These are phyloP conservation scores for Graphiopsis chlorocephala DNA, from an alignment of 2,329 filamentous ascomycete species.

Conservation along the genomic window DNA sequence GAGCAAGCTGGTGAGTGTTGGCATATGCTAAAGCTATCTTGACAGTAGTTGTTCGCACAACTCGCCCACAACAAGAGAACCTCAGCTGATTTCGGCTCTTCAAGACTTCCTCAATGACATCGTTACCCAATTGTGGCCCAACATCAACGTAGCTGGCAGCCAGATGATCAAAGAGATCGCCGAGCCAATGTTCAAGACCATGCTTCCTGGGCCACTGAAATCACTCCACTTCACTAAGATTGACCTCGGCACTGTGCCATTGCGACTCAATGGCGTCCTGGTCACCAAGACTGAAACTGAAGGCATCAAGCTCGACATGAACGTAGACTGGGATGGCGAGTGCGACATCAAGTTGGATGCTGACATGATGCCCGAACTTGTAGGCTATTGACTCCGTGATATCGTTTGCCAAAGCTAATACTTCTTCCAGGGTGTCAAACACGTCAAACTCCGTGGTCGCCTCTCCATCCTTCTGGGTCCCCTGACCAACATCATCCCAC, in stretches of 20 bases:
- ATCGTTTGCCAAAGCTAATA: not conserved
- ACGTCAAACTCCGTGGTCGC: constrained; percentile 45
- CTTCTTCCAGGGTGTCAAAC: constrained; percentile 44
- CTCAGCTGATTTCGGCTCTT: constrained; percentile 2
- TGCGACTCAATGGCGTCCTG: constrained; percentile 43
- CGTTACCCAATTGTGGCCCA: constrained; percentile 49
- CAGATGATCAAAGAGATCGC: constrained; percentile 48
- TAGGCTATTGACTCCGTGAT: constrained; percentile 22
- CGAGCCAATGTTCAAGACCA: constrained; percentile 48
- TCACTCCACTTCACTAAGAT: constrained; percentile 47
- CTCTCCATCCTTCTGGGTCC: constrained; percentile 46
- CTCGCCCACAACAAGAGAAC: too few relatives aligned
- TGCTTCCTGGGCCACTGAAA: constrained; percentile 45
- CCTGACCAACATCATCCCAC: constrained; percentile 46
- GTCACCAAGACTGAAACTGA: constrained; percentile 45
- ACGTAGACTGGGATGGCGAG: constrained; percentile 47
- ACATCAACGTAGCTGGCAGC: constrained; percentile 46
- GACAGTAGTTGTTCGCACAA: not conserved
- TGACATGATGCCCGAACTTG: constrained; percentile 45
- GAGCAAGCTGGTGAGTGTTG: constrained; percentile 38
- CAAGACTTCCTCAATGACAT: constrained; percentile 50
- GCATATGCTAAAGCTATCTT: not conserved
- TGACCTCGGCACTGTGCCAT: constrained; percentile 44
- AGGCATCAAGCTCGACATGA: constrained; percentile 51
- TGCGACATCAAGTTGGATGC: constrained; percentile 50